phyloP scores from a whole-genome alignment of 2,329 filamentous ascomycete genomes.

The Neonectria neomacrospora region DNA sequence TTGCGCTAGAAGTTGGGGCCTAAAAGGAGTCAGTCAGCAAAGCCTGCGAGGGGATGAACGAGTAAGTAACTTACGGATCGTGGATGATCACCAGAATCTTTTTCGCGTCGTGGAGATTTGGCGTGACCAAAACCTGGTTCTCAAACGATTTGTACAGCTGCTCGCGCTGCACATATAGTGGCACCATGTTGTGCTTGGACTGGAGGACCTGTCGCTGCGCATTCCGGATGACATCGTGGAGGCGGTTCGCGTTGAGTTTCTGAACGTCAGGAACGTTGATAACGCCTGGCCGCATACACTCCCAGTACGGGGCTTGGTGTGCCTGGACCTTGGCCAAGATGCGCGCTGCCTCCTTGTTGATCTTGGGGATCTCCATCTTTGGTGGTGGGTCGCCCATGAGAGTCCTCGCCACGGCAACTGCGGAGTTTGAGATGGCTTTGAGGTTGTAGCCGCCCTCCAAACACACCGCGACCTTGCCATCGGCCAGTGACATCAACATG shows the following conservation, averaged over 20 bases:
- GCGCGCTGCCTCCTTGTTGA: slow-evolving; percentile 67
- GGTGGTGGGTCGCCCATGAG: slow-evolving; percentile 94
- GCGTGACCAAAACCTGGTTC: slow-evolving; percentile 86
- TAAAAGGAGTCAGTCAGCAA: slow-evolving; percentile 32
- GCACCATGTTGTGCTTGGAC: slow-evolving; percentile 80
- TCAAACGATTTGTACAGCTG: slow-evolving; percentile 80
- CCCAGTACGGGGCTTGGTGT: slow-evolving; percentile 80
- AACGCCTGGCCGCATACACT: slow-evolving; percentile 81
- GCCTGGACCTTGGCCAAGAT: slow-evolving; percentile 69
- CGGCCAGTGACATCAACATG: slow-evolving; percentile 95
- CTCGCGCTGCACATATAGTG: slow-evolving; percentile 81
- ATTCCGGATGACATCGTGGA: slow-evolving; percentile 83
- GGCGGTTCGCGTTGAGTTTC: slow-evolving; percentile 66
- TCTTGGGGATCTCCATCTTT: slow-evolving; percentile 64
- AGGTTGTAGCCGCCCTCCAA: slow-evolving; percentile 97
- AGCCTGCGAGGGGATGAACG: background rate
- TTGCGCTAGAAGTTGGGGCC: slow-evolving; percentile 76
- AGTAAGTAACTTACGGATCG: slow-evolving; percentile 73
- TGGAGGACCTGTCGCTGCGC: slow-evolving; percentile 79
- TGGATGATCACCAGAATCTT: slow-evolving; percentile 89
- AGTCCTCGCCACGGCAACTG: slow-evolving; percentile 88
- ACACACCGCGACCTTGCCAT: slow-evolving; percentile 90
- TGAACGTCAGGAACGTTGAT: slow-evolving; percentile 65
- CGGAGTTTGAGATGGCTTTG: slow-evolving; percentile 89
- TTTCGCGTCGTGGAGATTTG: slow-evolving; percentile 71